Evolutionary conservation across 768 basidiomycete species (phyloP).

Genomic region (Serendipita indica): DNA sequence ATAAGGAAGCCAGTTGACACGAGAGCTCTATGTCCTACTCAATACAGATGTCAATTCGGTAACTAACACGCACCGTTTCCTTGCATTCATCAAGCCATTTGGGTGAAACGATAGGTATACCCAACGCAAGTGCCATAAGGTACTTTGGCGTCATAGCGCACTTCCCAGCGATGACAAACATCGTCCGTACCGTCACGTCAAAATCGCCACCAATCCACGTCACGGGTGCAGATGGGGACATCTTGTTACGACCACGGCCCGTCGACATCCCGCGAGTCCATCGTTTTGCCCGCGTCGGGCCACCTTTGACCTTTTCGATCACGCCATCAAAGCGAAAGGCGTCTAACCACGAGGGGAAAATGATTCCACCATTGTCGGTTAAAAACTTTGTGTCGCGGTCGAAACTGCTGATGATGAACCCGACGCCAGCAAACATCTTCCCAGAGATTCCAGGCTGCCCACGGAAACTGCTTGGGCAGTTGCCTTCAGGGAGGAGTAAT

Average conservation of each 20-base stretch:
- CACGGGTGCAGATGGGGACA: background rate
- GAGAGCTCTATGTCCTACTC: background rate
- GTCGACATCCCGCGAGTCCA: background rate
- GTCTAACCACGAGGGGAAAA: background rate
- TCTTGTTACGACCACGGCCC: background rate
- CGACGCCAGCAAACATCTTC: background rate
- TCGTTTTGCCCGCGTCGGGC: background rate
- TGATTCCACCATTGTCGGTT: background rate
- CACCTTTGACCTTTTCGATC: background rate
- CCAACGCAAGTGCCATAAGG: background rate
- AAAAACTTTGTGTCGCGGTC: background rate
- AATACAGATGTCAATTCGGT: background rate
- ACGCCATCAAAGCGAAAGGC: background rate
- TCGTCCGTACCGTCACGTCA: background rate
- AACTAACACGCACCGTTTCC: background rate
- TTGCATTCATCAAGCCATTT: slow-evolving; percentile 1
- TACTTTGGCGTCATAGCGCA: background rate
- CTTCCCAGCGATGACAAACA: slow-evolving; percentile 3
- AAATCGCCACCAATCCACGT: background rate
- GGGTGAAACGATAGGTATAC: background rate
- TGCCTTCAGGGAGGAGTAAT: background rate
- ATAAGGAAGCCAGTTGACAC: background rate
- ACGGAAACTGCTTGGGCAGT: background rate
- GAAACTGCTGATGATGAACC: background rate
- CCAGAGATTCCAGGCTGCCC: background rate